Evolutionary conservation across 768 basidiomycete genomes (phyloP).

Genomic region (Leucocoprinus birnbaumii): DNA sequence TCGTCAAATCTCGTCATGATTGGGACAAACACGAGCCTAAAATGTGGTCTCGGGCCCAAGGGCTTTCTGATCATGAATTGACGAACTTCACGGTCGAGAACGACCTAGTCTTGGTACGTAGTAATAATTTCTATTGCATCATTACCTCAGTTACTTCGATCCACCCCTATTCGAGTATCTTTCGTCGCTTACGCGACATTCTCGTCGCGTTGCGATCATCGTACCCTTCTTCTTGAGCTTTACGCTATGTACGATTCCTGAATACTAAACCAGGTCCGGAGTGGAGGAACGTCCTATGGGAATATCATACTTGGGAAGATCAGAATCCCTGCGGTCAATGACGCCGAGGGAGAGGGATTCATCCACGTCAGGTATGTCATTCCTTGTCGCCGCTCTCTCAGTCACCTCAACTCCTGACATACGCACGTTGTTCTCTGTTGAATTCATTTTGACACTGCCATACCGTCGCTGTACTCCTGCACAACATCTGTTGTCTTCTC

Average conservation of each 20-base stretch:
- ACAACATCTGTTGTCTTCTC: too few species aligned
- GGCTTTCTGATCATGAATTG: slow-evolving; percentile 50
- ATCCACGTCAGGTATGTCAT: slow-evolving; percentile 61
- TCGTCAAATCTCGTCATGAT: slow-evolving; percentile 60
- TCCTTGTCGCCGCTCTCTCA: slow-evolving; percentile 1
- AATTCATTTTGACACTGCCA: too few species aligned
- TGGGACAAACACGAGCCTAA: slow-evolving; percentile 73
- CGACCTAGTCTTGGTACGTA: slow-evolving; percentile 37
- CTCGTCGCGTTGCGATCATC: background rate
- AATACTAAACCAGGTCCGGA: slow-evolving; percentile 35
- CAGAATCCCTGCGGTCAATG: slow-evolving; percentile 62
- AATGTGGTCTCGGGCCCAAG: slow-evolving; percentile 65
- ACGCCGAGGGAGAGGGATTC: slow-evolving; percentile 61
- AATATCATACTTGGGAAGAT: slow-evolving; percentile 76
- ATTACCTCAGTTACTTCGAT: background rate
- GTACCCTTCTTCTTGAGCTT: background rate
- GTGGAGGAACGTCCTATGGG: slow-evolving; percentile 61
- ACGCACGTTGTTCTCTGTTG: background rate
- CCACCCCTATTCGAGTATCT: background rate
- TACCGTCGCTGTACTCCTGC: too few species aligned
- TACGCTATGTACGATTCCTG: background rate
- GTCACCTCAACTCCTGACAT: slow-evolving; percentile 3
- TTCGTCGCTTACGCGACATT: too few species aligned
- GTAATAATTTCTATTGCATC: too few species aligned
- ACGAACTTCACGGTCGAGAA: slow-evolving; percentile 46